These are phyloP conservation scores for Stagonosporopsis tanaceti DNA, from an alignment of 2,329 filamentous ascomycete species.

Conservation along the genomic window DNA sequence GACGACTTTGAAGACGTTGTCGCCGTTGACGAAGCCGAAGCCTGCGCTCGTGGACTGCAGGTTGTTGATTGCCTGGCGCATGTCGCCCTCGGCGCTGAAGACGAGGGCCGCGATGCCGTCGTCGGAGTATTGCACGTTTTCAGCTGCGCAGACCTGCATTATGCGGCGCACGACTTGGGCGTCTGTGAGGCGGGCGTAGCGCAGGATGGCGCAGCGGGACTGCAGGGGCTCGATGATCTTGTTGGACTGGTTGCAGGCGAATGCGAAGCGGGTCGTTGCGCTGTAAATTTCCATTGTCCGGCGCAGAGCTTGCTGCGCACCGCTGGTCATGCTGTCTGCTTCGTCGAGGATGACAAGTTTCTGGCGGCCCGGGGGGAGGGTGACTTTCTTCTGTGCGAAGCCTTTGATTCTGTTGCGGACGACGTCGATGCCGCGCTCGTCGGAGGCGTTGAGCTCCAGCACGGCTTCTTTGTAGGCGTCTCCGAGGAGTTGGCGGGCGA, in stretches of 20 bases:
- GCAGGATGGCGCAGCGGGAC: conserved; percentile 92
- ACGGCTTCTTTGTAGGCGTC: conserved; percentile 98
- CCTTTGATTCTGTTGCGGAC: conserved; percentile 97
- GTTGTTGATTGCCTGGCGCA: conserved; percentile 99
- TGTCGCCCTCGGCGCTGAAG: conserved; percentile 96
- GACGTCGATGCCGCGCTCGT: conserved; percentile 97
- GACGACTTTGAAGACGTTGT: conserved; percentile 98
- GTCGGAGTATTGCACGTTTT: conserved; percentile 88
- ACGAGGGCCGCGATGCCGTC: conserved; percentile 95
- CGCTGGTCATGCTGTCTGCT: conserved; percentile 94
- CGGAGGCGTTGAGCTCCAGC: conserved; percentile 92
- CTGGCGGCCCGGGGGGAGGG: conserved; percentile 85
- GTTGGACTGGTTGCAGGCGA: conserved; percentile 98
- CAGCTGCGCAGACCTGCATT: conserved; percentile 90
- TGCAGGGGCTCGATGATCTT: conserved; percentile 99
- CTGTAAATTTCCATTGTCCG: conserved; percentile 99
- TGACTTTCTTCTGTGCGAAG: conserved; percentile 99
- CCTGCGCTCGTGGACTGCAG: conserved; percentile 91
- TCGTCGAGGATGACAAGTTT: conserved; percentile 98
- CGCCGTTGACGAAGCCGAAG: conserved; percentile 95
- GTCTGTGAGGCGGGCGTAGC: conserved; percentile 92
- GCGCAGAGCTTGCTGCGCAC: conserved; percentile 92
- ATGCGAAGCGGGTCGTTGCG: conserved; percentile 93
- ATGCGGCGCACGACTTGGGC: conserved; percentile 89
- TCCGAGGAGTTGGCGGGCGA: conserved; percentile 89